Base-by-base conservation (phyloP, 257 asterid species). In the Solanum chiquidenum region DNA sequence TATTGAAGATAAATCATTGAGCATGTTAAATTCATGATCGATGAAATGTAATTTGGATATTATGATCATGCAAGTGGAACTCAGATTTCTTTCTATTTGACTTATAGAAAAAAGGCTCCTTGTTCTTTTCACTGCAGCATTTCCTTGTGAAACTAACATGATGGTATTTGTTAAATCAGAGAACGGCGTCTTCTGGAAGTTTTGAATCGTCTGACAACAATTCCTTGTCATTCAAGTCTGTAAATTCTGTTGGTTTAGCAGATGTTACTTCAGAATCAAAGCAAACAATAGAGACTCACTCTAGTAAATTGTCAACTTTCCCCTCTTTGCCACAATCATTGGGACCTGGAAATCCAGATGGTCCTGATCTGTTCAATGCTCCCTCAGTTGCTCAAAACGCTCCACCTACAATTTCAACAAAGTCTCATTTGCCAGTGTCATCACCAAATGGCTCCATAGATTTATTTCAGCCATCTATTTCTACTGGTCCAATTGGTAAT, bases 121-220 rank as follows among this genome's bases (percentile, higher is more conserved):
- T 85, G 77, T 77, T 12, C 44, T 37, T 74, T 42, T 46, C 21
- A 62, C 46, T 83, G 18, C 68, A n/a, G 60, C 66, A 86, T 29
- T 72, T 34, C 60, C 58, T 77, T 77, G 31, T 86, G 46, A 49
- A 68, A 76, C 90, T 93, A 90, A 90, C 77, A 83, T 87, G 85
- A 86, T 35, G 66, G 80, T 79, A 27, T 84, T 86, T 85, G 88
- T 88, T 89, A 62, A 71, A 66, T 88, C 96, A 95, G 99, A 91
- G 94, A 92, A 87, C 93, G 85, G 91, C 92, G 80, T 93, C 98
- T 85, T 88, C 87, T 18, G 98, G 94, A 91, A 94, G 96, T 91
- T 90, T 91, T 91, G 96, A 91, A 86, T 93, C 97, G 20, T 91
- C 89, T 73, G 96, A 94, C 83, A 90, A 91, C 92, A 92, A 88